phyloP scores from a whole-genome alignment of 257 asterid species.

The Gentiana dahurica region DNA sequence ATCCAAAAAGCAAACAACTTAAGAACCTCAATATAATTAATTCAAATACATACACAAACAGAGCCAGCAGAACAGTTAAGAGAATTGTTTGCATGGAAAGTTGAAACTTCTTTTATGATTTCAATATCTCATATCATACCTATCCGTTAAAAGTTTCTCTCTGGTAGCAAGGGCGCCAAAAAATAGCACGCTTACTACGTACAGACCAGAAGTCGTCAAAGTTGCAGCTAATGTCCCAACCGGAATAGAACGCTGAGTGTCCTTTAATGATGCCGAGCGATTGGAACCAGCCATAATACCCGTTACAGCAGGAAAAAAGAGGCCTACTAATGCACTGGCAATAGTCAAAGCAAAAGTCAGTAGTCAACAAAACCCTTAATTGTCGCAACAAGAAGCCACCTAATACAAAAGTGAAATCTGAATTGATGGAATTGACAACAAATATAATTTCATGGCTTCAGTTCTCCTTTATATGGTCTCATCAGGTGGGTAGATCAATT shows the following conservation, averaged over 20 bases:
- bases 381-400: neutral
- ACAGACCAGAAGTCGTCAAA: slow-evolving; percentile 64
- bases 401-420: no score
- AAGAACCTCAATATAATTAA: neutral
- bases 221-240: slow-evolving; percentile 95
- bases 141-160: slow-evolving; percentile 94
- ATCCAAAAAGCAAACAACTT: neutral
- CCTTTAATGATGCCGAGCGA: slow-evolving; percentile 96
- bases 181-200: slow-evolving; percentile 63
- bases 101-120: neutral
- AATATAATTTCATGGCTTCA: neutral
- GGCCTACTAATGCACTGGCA: slow-evolving; percentile 97
- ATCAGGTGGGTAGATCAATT: no score
- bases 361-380: neutral
- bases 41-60: neutral
- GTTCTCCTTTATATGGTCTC: no score
- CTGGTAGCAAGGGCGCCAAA: slow-evolving; percentile 96
- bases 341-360: slow-evolving; percentile 15
- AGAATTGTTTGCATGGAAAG: neutral
- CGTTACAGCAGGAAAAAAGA: slow-evolving; percentile 98
- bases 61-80: neutral
- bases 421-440: neutral
- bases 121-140: slow-evolving; percentile 27
- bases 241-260: slow-evolving; percentile 96
- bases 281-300: slow-evolving; percentile 99